phyloP scores from a whole-genome alignment of 2,329 filamentous ascomycete genomes.

The Fusarium liriodendri region DNA sequence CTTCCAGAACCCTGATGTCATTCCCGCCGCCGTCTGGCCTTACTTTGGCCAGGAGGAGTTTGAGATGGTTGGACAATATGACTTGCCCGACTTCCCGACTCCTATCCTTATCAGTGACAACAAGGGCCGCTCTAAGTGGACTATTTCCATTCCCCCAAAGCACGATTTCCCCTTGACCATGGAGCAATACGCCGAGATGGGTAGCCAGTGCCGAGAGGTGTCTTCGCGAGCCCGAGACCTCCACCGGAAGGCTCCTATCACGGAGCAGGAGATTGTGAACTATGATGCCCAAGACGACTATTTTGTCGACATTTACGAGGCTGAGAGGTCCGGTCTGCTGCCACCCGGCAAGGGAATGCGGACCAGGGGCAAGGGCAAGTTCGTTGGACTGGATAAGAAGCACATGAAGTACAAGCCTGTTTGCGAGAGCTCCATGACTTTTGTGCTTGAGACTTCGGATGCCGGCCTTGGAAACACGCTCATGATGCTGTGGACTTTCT shows the following conservation, averaged over 20 bases:
- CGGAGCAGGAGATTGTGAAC: slow-evolving; percentile 58
- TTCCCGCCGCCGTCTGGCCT: slow-evolving; percentile 45
- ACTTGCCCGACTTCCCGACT: slow-evolving; percentile 77
- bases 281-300: slow-evolving; percentile 74
- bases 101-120: slow-evolving; percentile 77
- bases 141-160: slow-evolving; percentile 78
- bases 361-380: slow-evolving; percentile 54
- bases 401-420: slow-evolving; percentile 61
- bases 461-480: slow-evolving; percentile 82
- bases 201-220: slow-evolving; percentile 73
- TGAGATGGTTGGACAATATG: slow-evolving; percentile 74
- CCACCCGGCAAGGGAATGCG: slow-evolving; percentile 48
- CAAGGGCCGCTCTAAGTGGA: slow-evolving; percentile 77
- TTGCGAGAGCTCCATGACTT: slow-evolving; percentile 80
- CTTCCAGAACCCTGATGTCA: slow-evolving; percentile 44
- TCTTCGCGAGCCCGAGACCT: slow-evolving; percentile 67
- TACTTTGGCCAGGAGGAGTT: slow-evolving; percentile 65
- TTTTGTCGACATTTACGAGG: slow-evolving; percentile 81
- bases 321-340: slow-evolving; percentile 73
- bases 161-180: slow-evolving; percentile 74
- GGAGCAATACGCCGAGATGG: slow-evolving; percentile 76
- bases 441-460: slow-evolving; percentile 77
- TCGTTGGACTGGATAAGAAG: slow-evolving; percentile 62
- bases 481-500: slow-evolving; percentile 85
- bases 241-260: slow-evolving; percentile 48